Evolutionary conservation across 1,284 basidiomycete species (phyloP).

Genomic region (Thecaphora thlaspeos): DNA sequence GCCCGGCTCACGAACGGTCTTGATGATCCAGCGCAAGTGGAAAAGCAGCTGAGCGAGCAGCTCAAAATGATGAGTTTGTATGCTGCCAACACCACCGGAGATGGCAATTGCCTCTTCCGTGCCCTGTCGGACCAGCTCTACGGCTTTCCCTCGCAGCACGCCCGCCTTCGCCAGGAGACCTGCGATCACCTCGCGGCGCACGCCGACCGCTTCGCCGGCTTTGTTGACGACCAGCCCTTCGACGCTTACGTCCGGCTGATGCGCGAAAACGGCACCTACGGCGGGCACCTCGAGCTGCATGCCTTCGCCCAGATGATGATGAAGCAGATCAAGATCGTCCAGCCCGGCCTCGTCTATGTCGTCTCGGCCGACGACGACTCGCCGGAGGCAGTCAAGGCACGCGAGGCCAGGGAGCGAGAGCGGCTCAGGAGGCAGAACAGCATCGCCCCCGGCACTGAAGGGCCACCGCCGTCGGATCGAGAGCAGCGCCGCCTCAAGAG

Average conservation of each 20-base stretch:
- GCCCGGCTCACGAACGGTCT: conserved; percentile 33
- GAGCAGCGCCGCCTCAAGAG: conserved; percentile 27
- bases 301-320: conserved; percentile 79
- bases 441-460: conserved; percentile 18
- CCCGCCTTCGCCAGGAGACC: conserved; percentile 67
- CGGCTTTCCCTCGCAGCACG: conserved; percentile 72
- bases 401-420: conserved; percentile 34
- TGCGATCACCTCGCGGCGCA: conserved; percentile 77
- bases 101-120: conserved; percentile 56
- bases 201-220: conserved; percentile 74
- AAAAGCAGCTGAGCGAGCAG: conserved; percentile 47
- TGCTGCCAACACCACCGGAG: conserved; percentile 53
- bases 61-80: conserved; percentile 52
- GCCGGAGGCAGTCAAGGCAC: conserved; percentile 33
- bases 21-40: conserved; percentile 49
- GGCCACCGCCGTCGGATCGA: conserved; percentile 28
- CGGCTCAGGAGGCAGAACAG: conserved; percentile 27
- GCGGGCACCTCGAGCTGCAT: conserved; percentile 83
- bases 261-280: conserved; percentile 71
- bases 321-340: conserved; percentile 82
- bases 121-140: conserved; percentile 66
- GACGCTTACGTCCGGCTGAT: conserved; percentile 47
- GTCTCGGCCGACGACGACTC: conserved; percentile 57
- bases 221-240: conserved; percentile 73
- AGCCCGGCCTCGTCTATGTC: conserved; percentile 67